Evolutionary conservation across 331 rosid species (phyloP).

Genomic region (Pyracantha coccinea): DNA sequence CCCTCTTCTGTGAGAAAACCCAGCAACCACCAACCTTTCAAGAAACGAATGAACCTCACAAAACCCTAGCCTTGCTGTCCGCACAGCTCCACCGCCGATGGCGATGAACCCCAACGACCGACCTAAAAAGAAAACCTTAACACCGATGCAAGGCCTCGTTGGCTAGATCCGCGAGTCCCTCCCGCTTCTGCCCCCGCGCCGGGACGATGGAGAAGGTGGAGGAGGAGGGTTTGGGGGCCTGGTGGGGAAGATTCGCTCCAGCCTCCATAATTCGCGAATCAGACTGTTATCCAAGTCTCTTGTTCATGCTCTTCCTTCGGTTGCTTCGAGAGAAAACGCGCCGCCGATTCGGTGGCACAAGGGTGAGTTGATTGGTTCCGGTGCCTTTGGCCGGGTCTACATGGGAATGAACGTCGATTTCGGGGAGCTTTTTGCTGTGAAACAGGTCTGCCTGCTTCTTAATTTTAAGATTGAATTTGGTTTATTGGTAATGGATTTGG

Average conservation of each 20-base stretch:
- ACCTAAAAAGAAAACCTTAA: not conserved
- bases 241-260: conserved; percentile 41
- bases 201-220: not conserved
- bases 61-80: conserved; percentile 21
- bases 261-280: conserved; percentile 39
- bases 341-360: conserved; percentile 53
- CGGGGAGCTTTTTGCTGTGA: conserved; percentile 52
- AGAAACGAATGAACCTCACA: conserved; percentile 10
- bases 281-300: conserved; percentile 34
- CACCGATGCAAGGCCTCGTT: conserved; percentile 39
- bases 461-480: not conserved
- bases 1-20: too few relatives aligned
- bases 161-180: conserved; percentile 49
- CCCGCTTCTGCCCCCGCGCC: conserved; percentile 25
- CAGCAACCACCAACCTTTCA: too few relatives aligned
- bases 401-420: conserved; percentile 62
- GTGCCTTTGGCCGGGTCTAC: conserved; percentile 49
- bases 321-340: conserved; percentile 13
- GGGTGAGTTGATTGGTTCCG: conserved; percentile 56
- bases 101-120: not conserved
- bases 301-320: conserved; percentile 29
- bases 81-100: not conserved
- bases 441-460: conserved; percentile 27
- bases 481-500: not conserved
- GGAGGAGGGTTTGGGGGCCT: conserved; percentile 28